Conservation (phyloP, 441 rosid species). For the Corymbia calophylla region DNA sequence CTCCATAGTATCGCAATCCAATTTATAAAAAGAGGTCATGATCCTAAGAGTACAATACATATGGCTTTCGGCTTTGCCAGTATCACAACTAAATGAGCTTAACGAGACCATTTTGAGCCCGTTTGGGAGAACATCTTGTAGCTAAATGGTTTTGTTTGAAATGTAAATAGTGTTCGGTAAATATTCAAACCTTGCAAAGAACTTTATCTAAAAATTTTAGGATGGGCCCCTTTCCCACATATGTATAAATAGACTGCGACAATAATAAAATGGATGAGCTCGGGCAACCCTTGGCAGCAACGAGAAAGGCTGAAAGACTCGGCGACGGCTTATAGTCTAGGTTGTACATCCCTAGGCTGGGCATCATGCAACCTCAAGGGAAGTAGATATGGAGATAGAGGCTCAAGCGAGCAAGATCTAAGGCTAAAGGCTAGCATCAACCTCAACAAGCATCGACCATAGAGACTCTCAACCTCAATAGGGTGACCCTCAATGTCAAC, state of each 20-base stretch:
- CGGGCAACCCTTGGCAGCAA: not conserved
- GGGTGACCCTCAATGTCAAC: not conserved
- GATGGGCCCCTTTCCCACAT: no score
- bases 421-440: not conserved
- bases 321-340: rapidly evolving
- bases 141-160: not conserved
- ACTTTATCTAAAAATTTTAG: not conserved
- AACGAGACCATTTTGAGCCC: not conserved
- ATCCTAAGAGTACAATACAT: not conserved
- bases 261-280: not conserved
- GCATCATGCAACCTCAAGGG: rapidly evolving
- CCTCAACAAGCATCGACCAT: rapidly evolving
- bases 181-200: not conserved
- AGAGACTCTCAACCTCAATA: no score
- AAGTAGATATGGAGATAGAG: not conserved
- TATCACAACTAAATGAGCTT: not conserved
- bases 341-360: not conserved
- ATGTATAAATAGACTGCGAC: no score
- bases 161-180: not conserved
- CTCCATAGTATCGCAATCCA: not conserved
- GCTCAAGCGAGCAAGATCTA: rapidly evolving
- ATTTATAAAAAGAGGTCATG: not conserved
- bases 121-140: not conserved
- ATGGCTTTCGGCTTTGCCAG: not conserved
- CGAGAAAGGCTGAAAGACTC: not conserved